phyloP scores from a whole-genome alignment of 2,329 filamentous ascomycete genomes.

The Ascochyta viciae-villosae region DNA sequence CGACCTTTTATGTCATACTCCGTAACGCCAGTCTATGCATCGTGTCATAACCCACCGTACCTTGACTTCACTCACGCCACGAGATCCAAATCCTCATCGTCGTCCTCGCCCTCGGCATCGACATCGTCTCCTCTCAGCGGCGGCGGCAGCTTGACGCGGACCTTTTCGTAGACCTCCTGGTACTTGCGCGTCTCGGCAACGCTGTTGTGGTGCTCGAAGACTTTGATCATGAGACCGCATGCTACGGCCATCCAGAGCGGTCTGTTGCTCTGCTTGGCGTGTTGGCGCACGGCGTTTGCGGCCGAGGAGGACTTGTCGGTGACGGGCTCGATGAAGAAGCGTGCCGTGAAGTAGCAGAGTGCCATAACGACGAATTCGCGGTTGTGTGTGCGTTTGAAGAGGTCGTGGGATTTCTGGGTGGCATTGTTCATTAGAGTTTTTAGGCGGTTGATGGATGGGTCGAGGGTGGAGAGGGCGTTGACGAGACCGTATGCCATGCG shows the following conservation, averaged over 20 bases:
- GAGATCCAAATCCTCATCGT: constrained; percentile 15
- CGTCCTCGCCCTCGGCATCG: constrained; percentile 35
- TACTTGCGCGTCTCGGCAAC: constrained; percentile 34
- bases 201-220: constrained; percentile 37
- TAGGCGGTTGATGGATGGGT: constrained; percentile 72
- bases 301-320: constrained; percentile 66
- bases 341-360: constrained; percentile 82
- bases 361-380: constrained; percentile 82
- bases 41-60: background rate
- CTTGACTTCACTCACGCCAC: background rate
- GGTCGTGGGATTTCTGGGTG: constrained; percentile 65
- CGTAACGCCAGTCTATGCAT: constrained; percentile 14
- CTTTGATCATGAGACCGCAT: constrained; percentile 40
- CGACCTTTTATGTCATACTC: background rate
- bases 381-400: constrained; percentile 74
- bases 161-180: constrained; percentile 27
- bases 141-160: constrained; percentile 33
- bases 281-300: constrained; percentile 37
- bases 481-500: constrained; percentile 79
- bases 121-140: constrained; percentile 29
- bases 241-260: constrained; percentile 43
- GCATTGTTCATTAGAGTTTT: constrained; percentile 75
- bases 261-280: constrained; percentile 32
- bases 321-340: constrained; percentile 82
- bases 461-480: constrained; percentile 68